phyloP scores from a whole-genome alignment of 2,329 filamentous ascomycete genomes.

The Pseudogymnoascus sp. region DNA sequence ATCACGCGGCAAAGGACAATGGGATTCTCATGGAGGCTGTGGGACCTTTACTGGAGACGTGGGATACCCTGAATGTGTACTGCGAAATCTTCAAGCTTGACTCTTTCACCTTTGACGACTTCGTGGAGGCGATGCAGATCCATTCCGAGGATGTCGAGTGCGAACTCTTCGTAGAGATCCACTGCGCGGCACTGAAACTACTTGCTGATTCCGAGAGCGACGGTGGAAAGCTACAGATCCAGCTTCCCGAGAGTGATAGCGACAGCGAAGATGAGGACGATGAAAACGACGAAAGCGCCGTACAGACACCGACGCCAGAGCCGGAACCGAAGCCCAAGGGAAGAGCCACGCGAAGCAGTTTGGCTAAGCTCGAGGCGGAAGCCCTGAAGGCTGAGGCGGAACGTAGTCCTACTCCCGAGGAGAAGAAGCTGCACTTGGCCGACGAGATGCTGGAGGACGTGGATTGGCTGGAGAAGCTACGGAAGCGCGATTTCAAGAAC shows the following conservation, averaged over 20 bases:
- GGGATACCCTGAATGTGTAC: conserved; percentile 98
- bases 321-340: conserved; percentile 58
- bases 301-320: conserved; percentile 55
- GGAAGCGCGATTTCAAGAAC: conserved; percentile 73
- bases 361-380: conserved; percentile 73
- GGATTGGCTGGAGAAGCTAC: conserved; percentile 78
- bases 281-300: conserved; percentile 43
- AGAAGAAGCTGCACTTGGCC: conserved; percentile 54
- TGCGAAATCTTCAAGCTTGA: conserved; percentile 90
- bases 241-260: conserved; percentile 65
- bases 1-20: conserved; percentile 39
- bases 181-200: conserved; percentile 84
- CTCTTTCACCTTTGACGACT: conserved; percentile 97
- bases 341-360: conserved; percentile 75
- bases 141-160: conserved; percentile 66
- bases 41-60: conserved; percentile 79
- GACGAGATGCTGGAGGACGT: conserved; percentile 66
- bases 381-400: conserved; percentile 52
- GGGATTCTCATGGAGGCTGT: conserved; percentile 76
- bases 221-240: conserved; percentile 70
- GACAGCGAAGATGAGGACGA: conserved; percentile 62
- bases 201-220: conserved; percentile 68
- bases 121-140: conserved; percentile 76
- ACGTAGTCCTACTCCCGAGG: conserved; percentile 33
- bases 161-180: conserved; percentile 80